Conservation (phyloP, 305 asterid species). For the Fraxinus ornus region DNA sequence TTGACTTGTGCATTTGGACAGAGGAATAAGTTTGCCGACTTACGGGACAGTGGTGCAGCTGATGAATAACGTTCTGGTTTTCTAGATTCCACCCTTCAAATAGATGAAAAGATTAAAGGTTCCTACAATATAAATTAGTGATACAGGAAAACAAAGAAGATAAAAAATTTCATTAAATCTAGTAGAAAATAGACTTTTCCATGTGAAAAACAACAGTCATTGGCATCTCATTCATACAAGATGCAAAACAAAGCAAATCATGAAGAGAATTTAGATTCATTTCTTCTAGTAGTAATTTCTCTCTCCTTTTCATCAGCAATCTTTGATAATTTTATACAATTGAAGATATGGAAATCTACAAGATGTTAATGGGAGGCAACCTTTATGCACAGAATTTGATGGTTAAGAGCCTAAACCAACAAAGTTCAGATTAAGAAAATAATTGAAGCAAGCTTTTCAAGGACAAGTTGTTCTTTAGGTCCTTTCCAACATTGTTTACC, state of each 20-base stretch:
- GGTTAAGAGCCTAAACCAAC: background rate
- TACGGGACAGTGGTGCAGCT: slow-evolving; percentile 97
- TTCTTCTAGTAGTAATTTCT: background rate
- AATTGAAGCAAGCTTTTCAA: background rate
- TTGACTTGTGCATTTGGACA: slow-evolving; percentile 9
- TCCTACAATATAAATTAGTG: slow-evolving; percentile 59
- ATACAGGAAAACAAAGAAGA: slow-evolving; percentile 44
- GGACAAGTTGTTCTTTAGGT: background rate
- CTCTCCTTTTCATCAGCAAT: background rate
- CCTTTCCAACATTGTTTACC: background rate
- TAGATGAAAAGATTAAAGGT: slow-evolving; percentile 86
- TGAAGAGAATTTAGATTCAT: background rate
- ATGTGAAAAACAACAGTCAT: slow-evolving; percentile 5
- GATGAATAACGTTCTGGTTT: slow-evolving; percentile 98
- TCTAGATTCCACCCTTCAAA: slow-evolving; percentile 99
- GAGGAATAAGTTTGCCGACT: slow-evolving; percentile 35
- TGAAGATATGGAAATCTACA: background rate
- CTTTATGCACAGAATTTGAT: background rate
- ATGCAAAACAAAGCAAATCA: background rate
- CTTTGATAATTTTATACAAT: background rate
- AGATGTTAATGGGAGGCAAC: background rate
- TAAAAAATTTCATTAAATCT: slow-evolving; percentile 17
- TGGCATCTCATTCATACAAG: background rate
- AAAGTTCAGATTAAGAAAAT: background rate
- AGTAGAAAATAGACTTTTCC: slow-evolving; percentile 8